phyloP scores from a whole-genome alignment of 768 basidiomycete genomes.

The Lactarius hatsudake region DNA sequence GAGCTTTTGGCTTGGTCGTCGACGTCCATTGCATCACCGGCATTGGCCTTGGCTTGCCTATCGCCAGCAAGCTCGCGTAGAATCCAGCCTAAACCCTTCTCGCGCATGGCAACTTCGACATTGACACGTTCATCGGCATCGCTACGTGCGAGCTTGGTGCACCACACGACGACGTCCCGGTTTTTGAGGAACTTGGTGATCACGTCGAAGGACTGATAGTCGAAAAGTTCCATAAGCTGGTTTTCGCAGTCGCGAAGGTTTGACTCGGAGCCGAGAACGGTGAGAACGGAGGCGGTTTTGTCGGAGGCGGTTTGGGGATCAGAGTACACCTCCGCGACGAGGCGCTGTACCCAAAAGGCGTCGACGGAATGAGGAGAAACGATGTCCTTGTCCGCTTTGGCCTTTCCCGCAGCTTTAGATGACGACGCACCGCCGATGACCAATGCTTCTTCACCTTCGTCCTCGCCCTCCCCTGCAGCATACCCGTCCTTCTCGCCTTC shows the following conservation, averaged over 20 bases:
- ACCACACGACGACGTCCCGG: conserved; percentile 96
- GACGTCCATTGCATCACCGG: conserved; percentile 72
- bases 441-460: conserved; percentile 62
- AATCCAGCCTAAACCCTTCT: conserved; percentile 97
- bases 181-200: conserved; percentile 92
- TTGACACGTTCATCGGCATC: conserved; percentile 87
- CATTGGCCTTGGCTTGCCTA: conserved; percentile 53
- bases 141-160: conserved; percentile 90
- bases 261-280: conserved; percentile 82
- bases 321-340: conserved; percentile 85
- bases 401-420: conserved; percentile 40
- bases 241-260: conserved; percentile 92
- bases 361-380: conserved; percentile 91
- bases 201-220: conserved; percentile 87
- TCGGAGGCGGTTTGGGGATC: conserved; percentile 94
- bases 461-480: conserved; percentile 48
- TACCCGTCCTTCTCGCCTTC: conserved; percentile 45
- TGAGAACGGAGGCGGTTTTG: conserved; percentile 82
- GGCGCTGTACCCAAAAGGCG: conserved; percentile 98
- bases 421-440: conserved; percentile 74
- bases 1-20: conserved; percentile 52
- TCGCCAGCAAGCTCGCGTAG: conserved; percentile 84
- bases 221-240: conserved; percentile 93
- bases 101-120: conserved; percentile 96
- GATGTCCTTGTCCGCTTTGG: conserved; percentile 68